These are phyloP conservation scores for Cercospora zeina DNA, from an alignment of 2,329 filamentous ascomycete genomes.

Conservation along the genomic window DNA sequence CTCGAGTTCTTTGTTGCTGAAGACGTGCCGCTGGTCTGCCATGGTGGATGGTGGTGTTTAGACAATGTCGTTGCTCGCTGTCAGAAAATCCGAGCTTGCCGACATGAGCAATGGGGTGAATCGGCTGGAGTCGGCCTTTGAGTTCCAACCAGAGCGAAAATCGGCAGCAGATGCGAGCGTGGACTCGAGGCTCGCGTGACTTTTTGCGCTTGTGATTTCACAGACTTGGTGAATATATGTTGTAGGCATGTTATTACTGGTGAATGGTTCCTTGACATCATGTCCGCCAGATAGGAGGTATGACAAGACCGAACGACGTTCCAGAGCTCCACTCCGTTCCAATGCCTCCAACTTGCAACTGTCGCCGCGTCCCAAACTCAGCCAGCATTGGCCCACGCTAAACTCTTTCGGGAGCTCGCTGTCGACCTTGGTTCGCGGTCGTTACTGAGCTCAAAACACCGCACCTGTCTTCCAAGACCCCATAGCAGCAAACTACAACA, in stretches of 20 bases:
- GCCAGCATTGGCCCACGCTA: not conserved
- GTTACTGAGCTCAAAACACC: not conserved
- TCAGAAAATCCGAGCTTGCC: not conserved
- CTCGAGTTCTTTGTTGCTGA: constrained; percentile 28
- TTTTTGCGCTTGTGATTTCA: not conserved
- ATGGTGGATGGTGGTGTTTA: not conserved
- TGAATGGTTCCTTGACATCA: not conserved
- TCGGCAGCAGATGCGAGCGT: not conserved
- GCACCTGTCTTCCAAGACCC: not conserved
- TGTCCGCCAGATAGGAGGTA: not conserved
- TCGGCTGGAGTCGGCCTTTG: not conserved
- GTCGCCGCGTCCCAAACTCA: not conserved
- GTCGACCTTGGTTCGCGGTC: not conserved
- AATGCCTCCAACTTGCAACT: not conserved
- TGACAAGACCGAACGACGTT: not conserved
- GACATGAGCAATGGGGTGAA: constrained; percentile 1
- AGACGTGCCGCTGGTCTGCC: constrained; percentile 18
- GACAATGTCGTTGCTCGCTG: not conserved
- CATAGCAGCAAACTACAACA: not conserved
- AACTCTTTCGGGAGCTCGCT: not conserved
- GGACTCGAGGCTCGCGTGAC: not conserved
- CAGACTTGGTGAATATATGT: not conserved
- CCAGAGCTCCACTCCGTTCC: not conserved
- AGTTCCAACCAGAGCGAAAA: constrained; percentile 8
- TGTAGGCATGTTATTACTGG: not conserved